Base-by-base conservation (phyloP, 2,329 filamentous ascomycete genomes). In the Penicillium sp. region DNA sequence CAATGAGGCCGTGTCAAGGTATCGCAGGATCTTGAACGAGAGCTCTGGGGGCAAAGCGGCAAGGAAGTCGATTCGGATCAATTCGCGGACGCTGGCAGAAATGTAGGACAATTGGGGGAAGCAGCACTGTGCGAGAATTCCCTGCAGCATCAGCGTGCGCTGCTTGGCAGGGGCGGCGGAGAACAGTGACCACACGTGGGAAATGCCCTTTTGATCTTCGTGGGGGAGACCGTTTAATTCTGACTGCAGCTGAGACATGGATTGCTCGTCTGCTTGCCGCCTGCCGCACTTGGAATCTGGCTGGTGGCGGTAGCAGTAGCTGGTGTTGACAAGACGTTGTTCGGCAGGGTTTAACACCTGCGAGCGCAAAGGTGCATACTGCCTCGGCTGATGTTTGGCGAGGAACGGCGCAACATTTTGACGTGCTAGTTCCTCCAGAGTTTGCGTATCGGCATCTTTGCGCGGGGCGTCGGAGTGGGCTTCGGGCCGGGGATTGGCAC, bases 51-150 rank as follows among this genome's bases (percentile, higher is more conserved):
- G 94, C 0, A 99, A 81, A 6, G 93, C 92, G 32, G 89, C 86
- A 47, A 99, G 79, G 71, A 97, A 99, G 76, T 99, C 94, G 77
- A 99, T 97, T 74, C 96, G 94, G 68, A 99, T 92, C 59, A 97
- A 88, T 62, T 97, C 92, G 59, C 91, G 89, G 43, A 99, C 90
- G 62, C 92, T 90, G 57, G 91, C 87, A 2, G 93, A 94, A 54
- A 99, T 88, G 63, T 90, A 92, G 31, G 94, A 97, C 6, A 99
- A 85, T 69, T 99, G 94, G 1, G 94, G 93, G 69, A 99, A 97
- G 77, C 94, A 99, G 74, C 93, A 97, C 73, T 97, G 92, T 0
- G 93, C 89, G 57, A 99, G 87, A 66, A 99, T 93, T 62, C 94
- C 94, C 72, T 96, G 92, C 7, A 99, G 83, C 90, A 99, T 97